Percentiles rank a stretch among this genome's conserved stretches.
These are phyloP conservation scores for Hibiscus mutabilis DNA, from an alignment of 345 rosid species.

Conservation along the genomic window DNA sequence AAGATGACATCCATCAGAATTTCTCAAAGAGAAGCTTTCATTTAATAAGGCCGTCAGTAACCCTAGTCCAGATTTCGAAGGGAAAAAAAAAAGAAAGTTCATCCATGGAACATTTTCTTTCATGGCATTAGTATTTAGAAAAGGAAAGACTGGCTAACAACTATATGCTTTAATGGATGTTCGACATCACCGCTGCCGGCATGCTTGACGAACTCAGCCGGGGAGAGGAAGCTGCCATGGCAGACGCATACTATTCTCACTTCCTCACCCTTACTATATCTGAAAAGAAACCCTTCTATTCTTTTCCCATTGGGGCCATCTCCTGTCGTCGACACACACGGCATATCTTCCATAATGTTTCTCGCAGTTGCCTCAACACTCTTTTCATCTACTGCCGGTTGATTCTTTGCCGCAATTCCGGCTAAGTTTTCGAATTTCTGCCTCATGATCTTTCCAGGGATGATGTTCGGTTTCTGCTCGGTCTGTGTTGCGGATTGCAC, in stretches of 20 bases:
- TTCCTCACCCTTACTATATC: conserved; percentile 66
- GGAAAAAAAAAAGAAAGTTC: neutral
- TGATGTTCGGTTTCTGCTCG: conserved; percentile 16
- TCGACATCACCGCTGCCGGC: conserved; percentile 68
- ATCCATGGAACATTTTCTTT: neutral
- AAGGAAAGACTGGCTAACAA: conserved; percentile 51
- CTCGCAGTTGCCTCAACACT: conserved; percentile 20
- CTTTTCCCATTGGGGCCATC: conserved; percentile 69
- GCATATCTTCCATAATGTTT: conserved; percentile 70
- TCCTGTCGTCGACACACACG: conserved; percentile 71
- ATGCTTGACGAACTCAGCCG: conserved; percentile 78
- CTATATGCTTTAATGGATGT: conserved; percentile 75
- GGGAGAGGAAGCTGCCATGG: conserved; percentile 78
- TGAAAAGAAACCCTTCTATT: conserved; percentile 76
- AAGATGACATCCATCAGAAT: neutral
- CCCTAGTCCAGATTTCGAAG: conserved; percentile 9
- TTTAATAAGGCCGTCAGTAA: neutral
- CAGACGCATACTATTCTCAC: conserved; percentile 84
- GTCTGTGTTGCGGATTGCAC: conserved; percentile 24
- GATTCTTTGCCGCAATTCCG: neutral
- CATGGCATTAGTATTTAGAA: conserved; percentile 7
- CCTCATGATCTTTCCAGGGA: neutral
- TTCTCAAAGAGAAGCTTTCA: conserved; percentile 4
- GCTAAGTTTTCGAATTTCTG: conserved; percentile 9
- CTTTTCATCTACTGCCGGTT: neutral